A percentile compares a stretch with the other conserved stretches of the same genome.
These are phyloP conservation scores for Nicotiana noctiflora DNA, from an alignment of 257 asterid genomes.

Conservation along the genomic window DNA sequence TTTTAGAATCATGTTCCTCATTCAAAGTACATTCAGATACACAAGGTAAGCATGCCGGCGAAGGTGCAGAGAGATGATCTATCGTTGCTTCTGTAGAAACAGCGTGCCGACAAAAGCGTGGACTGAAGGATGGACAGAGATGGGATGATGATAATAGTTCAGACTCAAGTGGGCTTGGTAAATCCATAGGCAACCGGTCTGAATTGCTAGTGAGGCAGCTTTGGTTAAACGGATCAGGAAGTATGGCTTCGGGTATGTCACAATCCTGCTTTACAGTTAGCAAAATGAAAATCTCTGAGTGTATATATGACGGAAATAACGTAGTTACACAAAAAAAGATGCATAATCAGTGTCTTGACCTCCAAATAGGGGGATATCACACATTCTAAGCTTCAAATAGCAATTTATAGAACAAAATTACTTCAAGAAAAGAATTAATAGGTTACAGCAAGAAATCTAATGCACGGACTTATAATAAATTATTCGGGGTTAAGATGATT, in stretches of 20 bases:
- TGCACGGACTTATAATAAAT: background rate
- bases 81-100: slow-evolving; percentile 27
- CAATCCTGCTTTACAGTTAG: slow-evolving; percentile 36
- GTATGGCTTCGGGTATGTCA: slow-evolving; percentile 69
- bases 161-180: slow-evolving; percentile 28
- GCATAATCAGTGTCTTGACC: background rate
- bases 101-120: slow-evolving; percentile 30
- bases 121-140: slow-evolving; percentile 39
- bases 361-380: background rate
- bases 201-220: slow-evolving; percentile 19
- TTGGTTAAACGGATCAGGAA: slow-evolving; percentile 57
- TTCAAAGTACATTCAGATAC: slow-evolving; percentile 21
- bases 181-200: slow-evolving; percentile 22
- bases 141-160: slow-evolving; percentile 41
- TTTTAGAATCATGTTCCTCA: slow-evolving; percentile 25
- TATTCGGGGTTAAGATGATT: background rate
- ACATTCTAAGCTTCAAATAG: background rate
- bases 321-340: background rate
- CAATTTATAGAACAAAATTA: background rate
- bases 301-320: background rate
- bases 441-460: background rate
- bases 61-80: slow-evolving; percentile 18
- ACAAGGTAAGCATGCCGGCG: slow-evolving; percentile 20
- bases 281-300: slow-evolving; percentile 11
- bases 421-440: background rate